Evolutionary conservation across 345 rosid species (phyloP), one percentile per base, ranked within the genome.

Genomic region (Eucalyptus sp.): DNA sequence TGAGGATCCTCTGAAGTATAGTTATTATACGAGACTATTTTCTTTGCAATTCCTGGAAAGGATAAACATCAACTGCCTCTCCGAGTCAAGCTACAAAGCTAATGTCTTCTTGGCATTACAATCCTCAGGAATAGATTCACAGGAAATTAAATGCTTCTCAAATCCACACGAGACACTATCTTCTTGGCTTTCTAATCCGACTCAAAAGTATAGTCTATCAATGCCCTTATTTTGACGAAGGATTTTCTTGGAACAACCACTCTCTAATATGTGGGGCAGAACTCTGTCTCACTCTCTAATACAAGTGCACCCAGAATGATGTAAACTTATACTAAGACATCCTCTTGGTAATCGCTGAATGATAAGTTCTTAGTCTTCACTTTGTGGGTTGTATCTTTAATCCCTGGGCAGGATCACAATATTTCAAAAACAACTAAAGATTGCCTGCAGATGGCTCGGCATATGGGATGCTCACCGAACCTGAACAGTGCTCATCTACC

Each of bases 61-160:
- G 46, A 93, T 92, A 90, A 93, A 88, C 64, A 3, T 64, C 41
- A 90, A 88, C 6, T 91, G 86, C 22, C 50, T 94, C 86, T 91
- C 95, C 3, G 94, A 92, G 8, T 95, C 95, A 51, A 94, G 95
- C 93, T 92, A 94, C 29, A 91, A 95, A 90, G 95, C 94, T 56
- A 93, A 97, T 20, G 91, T 93, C 12, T 93, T 93, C 14, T 90
- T 96, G 91, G 96, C 97, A 5, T 90, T 96, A 51, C 96, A 96
- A 87, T 93, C 99, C 84, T 87, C 93, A 22, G 96, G 97, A 25
- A 92, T 96, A 13, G 86, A 90, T 50, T 50, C 20, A 50, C 91
- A 92, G 94, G 96, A 94, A 92, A 3, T 5, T 33, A 43, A 13
- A 49, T 10, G 33, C 66, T 62, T 64, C 48, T 25, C 44, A 24